Evolutionary conservation across 2,329 filamentous ascomycete species (phyloP), one percentile per base, ranked within the genome.

Genomic region (Sarocladium brachiariae): DNA sequence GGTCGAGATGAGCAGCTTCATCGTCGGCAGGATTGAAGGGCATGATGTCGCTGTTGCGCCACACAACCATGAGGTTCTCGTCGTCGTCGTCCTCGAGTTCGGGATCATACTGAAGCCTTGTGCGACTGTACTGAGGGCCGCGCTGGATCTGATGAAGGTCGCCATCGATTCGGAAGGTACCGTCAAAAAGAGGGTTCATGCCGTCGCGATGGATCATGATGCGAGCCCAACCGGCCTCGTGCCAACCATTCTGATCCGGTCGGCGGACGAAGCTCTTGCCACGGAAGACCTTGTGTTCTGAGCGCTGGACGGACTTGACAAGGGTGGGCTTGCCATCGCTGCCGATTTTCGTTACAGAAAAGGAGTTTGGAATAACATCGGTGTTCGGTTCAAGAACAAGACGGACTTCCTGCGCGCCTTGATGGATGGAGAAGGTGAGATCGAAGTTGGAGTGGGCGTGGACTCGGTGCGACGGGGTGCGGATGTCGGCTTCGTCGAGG

Each of bases 111-210:
- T 71, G 65, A 54, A 89, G 81, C 61, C 80, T 85, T 41, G 88
- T 90, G 56, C 80, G 76, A 63, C 80, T 75, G 63, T 93, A 99
- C 54, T 83, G 85, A 24, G 78, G 77, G 55, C 79, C 80, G 24
- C 89, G 81, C 62, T 95, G 86, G 49, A 99, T 75, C 65, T 97
- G 89, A 67, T 99, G 90, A 58, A 91, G 83, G 62, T 96, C 83
- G 51, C 86, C 82, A 61, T 87, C 73, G 33, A 97, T 70, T 30
- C 85, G 83, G 65, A 97, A 96, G 2, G 86, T 86, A 50, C 93
- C 93, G 66, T 96, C 89, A 58, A 99, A 99, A 25, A 96, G 67
- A 19, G 93, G 93, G 14, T 78, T 64, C 37, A 73, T 67, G 2
- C 93, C 93, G 69, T 99, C 93, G 55, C 76, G 75, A 58, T 81